These are phyloP conservation scores for Zygosaccharomyces siamensis DNA, from an alignment of 805 yeast species.

Conservation along the genomic window DNA sequence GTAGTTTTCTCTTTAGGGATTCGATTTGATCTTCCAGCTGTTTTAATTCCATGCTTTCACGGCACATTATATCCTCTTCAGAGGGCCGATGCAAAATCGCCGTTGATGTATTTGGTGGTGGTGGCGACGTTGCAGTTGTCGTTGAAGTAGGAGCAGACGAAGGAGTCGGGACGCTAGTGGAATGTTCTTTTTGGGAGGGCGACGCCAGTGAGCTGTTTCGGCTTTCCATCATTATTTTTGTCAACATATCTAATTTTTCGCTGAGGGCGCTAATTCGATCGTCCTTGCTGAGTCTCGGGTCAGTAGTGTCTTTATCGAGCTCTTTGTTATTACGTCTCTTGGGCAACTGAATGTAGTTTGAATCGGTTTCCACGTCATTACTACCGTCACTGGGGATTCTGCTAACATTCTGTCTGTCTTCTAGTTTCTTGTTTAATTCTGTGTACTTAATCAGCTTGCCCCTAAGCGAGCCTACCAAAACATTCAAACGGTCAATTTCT, in stretches of 20 bases:
- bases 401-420: constrained; percentile 6
- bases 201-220: constrained; percentile 1
- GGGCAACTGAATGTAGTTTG: constrained; percentile 23
- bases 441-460: constrained; percentile 37
- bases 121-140: background rate
- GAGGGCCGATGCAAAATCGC: constrained; percentile 13
- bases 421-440: constrained; percentile 24
- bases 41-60: constrained; percentile 35
- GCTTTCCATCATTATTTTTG: constrained; percentile 14
- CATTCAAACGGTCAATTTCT: constrained; percentile 31
- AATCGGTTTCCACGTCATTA: constrained; percentile 18
- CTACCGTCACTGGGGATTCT: constrained; percentile 4
- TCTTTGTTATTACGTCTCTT: constrained; percentile 21
- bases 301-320: constrained; percentile 2
- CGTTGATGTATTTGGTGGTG: background rate
- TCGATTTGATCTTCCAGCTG: constrained; percentile 34
- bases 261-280: constrained; percentile 17
- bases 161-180: background rate
- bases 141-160: constrained; percentile 5
- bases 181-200: background rate
- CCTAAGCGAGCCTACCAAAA: constrained; percentile 32
- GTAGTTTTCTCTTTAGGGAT: constrained; percentile 30
- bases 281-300: constrained; percentile 18
- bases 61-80: constrained; percentile 35
- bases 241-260: constrained; percentile 19